Evolutionary conservation across 2,329 filamentous ascomycete genomes (phyloP), one percentile per base, ranked within the genome.

Genomic region (Cytospora piceae): DNA sequence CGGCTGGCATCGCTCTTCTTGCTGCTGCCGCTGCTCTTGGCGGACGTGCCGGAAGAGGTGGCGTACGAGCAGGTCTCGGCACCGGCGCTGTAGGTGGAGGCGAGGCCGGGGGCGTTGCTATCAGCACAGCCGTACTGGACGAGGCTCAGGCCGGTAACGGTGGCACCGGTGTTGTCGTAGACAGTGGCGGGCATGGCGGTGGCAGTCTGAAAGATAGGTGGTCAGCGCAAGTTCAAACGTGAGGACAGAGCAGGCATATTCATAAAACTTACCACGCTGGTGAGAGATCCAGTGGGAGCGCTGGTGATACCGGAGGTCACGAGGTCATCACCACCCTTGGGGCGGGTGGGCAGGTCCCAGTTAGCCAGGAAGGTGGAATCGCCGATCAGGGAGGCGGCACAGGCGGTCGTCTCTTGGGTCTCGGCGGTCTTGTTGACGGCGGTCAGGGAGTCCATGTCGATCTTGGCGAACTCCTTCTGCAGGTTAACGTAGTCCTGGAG

Each of bases 271-370:
- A 63, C 61, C 58, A 67, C 63, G 11, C 78, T 82, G 55, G 91
- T 82, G 1, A 79, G 71, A 24, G 88, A 83, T 61, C 95, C 77
- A 74, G 87, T 85, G 69, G 63, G 34, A 8, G 88, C 89, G 15
- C 76, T 78, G 58, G 86, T 78, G 67, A 95, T 84, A 69, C 93
- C 93, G 61, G 89, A 86, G 70, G 91, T 82, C 74, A 96, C 94
- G 71, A 95, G 80, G 58, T 83, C 81, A 67, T 88, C 82, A 52
- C 87, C 88, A 71, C 88, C 90, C 14, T 82, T 79, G 20, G 91
- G 91, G 9, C 86, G 81, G 3, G 73, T 77, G 58, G 89, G 92
- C 66, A 96, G 80, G 55, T 87, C 87, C 79, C 94, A 96, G 80
- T 90, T 88, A 74, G 81, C 88, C 76, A 84, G 85, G 81, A 95